These are phyloP conservation scores for Achaetomiella virescens DNA, from an alignment of 495 filamentous ascomycete species.

Conservation along the genomic window DNA sequence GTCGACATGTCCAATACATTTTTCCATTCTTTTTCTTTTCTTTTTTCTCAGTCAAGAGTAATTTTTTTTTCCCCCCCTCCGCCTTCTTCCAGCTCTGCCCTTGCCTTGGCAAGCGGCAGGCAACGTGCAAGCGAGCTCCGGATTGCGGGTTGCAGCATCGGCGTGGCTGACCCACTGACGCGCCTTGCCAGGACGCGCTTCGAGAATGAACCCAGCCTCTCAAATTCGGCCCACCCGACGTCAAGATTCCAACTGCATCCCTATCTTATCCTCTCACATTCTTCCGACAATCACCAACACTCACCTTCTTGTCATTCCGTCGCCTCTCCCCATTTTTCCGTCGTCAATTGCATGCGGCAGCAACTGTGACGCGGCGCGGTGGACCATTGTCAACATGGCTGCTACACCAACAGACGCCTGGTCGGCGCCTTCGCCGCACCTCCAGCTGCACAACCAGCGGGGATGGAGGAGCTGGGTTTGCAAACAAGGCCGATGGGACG, in stretches of 20 bases:
- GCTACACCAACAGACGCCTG: slow-evolving; percentile 24
- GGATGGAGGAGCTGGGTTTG: slow-evolving; percentile 39
- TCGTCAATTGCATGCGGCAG: slow-evolving; percentile 14
- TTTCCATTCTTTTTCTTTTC: slow-evolving; percentile 1
- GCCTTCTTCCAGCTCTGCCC: neutral
- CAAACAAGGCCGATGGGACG: slow-evolving; percentile 48
- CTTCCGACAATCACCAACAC: neutral
- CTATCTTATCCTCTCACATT: neutral
- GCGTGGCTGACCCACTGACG: slow-evolving; percentile 25
- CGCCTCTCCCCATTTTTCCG: neutral
- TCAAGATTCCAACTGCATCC: slow-evolving; percentile 12
- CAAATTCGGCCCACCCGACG: slow-evolving; percentile 19
- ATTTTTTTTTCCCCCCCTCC: neutral
- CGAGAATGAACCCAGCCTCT: slow-evolving; percentile 31
- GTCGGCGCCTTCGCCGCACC: slow-evolving; percentile 23
- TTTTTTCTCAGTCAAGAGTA: neutral
- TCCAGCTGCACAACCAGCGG: slow-evolving; percentile 38
- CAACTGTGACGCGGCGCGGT: slow-evolving; percentile 8
- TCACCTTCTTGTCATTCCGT: neutral
- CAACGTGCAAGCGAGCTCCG: neutral
- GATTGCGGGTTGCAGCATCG: neutral
- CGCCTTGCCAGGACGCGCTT: slow-evolving; percentile 26
- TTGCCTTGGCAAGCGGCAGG: no score
- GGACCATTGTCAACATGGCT: slow-evolving; percentile 14
- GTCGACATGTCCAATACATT: neutral